Base-by-base conservation (phyloP, 768 basidiomycete species). In the Suillus subluteus region DNA sequence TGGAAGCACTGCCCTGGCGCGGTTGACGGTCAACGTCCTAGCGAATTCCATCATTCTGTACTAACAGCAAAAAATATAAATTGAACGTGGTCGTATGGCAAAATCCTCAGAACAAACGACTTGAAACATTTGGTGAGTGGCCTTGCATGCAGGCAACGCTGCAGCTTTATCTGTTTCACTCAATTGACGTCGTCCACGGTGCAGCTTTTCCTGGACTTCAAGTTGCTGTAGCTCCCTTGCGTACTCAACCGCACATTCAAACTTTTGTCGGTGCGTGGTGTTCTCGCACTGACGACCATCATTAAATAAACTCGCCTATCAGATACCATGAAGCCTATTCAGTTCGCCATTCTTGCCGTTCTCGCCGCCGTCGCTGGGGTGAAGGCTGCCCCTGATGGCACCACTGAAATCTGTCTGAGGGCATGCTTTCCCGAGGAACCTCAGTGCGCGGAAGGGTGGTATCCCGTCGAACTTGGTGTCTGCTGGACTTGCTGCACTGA, bases 271-370 rank as follows among this genome's bases (percentile, higher is more conserved):
- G 54, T 55, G 32, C 35, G 16, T 35, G 30, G 18, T 35, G 21
- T 35, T 11, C 54, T 35, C 16, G 32, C 11, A 55, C 8, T 55
- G 7, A 32, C 4, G 18, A 2, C 11, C 32, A 55, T 55, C 30
- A 35, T 16, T 35, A 18, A 55, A 26, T 26, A 26, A 26, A 26
- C 8, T 9, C 18, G 21, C 16, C 11, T 55, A 12, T 18, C 11
- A 55, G 54, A 35, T 32, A 35, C 18, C 54, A 55, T 55, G 54
- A 55, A 55, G 30, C 18, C 54, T 35, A 32, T 55, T 35, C 54
- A 35, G 11, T 55, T 35, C 11, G 18, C 54, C 32, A 32, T 9
- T 32, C 55, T 56, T 11, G 18, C 21, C 18, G 3, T 56, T 11
- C 4, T 35, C 21, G 32, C 32, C 32, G 55, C 32, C 35, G 32